phyloP scores from a whole-genome alignment of 1,284 basidiomycete genomes.

The Athelia psychrophila region DNA sequence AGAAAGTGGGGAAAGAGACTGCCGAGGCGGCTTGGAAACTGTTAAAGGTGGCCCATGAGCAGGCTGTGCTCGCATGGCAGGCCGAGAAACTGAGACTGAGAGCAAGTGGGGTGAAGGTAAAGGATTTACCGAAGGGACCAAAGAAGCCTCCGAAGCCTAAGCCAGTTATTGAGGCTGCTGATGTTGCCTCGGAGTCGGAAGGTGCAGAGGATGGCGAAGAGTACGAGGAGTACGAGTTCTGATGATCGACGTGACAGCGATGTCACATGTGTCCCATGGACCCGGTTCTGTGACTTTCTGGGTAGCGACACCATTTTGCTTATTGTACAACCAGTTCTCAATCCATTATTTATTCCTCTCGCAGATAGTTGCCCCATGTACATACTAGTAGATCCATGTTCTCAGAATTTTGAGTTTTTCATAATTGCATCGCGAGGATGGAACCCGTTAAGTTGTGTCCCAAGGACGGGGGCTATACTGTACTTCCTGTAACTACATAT shows the following conservation, averaged over 20 bases:
- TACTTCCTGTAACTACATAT: too few species aligned
- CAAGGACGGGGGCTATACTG: too few species aligned
- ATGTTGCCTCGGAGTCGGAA: not conserved
- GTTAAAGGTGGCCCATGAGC: conserved; percentile 10
- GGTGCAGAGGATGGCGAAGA: not conserved
- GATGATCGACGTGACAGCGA: not conserved
- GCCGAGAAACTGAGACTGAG: conserved; percentile 7
- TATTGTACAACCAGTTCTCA: not conserved
- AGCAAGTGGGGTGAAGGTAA: conserved; percentile 8
- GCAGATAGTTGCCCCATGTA: not conserved
- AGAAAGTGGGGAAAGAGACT: conserved; percentile 10
- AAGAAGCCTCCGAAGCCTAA: conserved; percentile 2
- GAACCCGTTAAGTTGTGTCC: too few species aligned
- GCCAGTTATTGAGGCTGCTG: conserved; percentile 13
- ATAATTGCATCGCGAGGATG: too few species aligned
- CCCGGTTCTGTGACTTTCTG: not conserved
- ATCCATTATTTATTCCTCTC: not conserved
- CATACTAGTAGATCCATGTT: not conserved
- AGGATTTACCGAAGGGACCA: conserved; percentile 14
- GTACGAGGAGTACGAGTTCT: not conserved
- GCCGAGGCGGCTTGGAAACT: conserved; percentile 12
- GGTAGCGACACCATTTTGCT: not conserved
- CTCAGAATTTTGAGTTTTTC: too few species aligned
- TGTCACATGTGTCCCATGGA: not conserved
- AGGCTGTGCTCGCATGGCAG: conserved; percentile 11